These are phyloP conservation scores for Candida railenensis DNA, from an alignment of 805 yeast genomes.

Conservation along the genomic window DNA sequence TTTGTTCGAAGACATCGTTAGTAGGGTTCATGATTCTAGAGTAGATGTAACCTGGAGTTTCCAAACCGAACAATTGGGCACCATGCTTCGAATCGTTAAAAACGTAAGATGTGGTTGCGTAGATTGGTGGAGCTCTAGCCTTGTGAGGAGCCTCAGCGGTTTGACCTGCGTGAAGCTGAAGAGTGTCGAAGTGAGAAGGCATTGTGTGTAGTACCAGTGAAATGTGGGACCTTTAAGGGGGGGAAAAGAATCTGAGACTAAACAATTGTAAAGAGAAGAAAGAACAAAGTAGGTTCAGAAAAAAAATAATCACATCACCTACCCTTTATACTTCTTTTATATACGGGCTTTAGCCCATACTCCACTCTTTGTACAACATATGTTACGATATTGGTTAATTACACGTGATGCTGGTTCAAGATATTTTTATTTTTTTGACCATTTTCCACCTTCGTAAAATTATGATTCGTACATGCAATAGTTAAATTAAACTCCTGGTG, in stretches of 20 bases:
- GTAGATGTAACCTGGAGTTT: slow-evolving; percentile 83
- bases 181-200: slow-evolving; percentile 80
- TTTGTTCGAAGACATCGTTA: slow-evolving; percentile 82
- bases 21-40: slow-evolving; percentile 94
- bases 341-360: not conserved
- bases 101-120: slow-evolving; percentile 86
- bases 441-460: not conserved
- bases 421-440: not conserved
- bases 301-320: no score
- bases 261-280: not conserved
- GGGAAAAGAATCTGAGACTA: not conserved
- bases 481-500: not conserved
- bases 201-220: no score
- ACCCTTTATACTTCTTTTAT: no score
- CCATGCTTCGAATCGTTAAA: slow-evolving; percentile 90
- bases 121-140: slow-evolving; percentile 91
- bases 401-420: slow-evolving; percentile 4
- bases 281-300: no score
- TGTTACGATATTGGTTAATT: not conserved
- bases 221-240: no score
- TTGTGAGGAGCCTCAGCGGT: slow-evolving; percentile 60
- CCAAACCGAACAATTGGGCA: slow-evolving; percentile 82
- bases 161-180: slow-evolving; percentile 96
- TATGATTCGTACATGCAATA: not conserved
- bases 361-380: not conserved